Evolutionary conservation across 495 filamentous ascomycete genomes (phyloP), one percentile per base, ranked within the genome.

Genomic region (Neurospora sp.): DNA sequence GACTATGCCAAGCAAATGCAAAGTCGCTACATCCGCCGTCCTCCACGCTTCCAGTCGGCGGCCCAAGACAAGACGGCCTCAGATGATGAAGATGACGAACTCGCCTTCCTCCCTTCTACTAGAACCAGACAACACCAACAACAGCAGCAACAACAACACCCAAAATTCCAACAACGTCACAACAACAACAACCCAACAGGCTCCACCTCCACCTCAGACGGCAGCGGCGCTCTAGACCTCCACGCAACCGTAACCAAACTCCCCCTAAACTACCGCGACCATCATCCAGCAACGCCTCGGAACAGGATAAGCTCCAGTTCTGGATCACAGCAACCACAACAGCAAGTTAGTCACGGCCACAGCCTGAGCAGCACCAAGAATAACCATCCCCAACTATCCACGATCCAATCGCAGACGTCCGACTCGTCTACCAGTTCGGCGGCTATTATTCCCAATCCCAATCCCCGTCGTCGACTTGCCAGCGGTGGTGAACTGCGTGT

Each of bases 61-160:
- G 73, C 54, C 21, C 69, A 43, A 38, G 72, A 43, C 19, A 62
- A 62, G 15, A 28, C 45, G 3, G 38, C 38, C 9, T 39, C 31
- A 19, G 83, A 83, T 39, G 85, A 89, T 43, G 87, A 89, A 66
- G 88, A 89, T 15, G 85, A 84, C 38, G 85, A 86, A 69, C 92
- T 92, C 2, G 90, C 92, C 1, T 97, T 95, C 77, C 86, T 96
- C 3, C 93, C 94, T 1, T 89, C 93, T 76, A 72, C 62, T 9
- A 59, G 71, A 24, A 66, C 70, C 2, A 71, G 54, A 70, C 28
- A 34, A 62, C 45, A 54, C 0, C 45, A 54, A 13, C 21, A 54
- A n/a, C 45, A 54, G 6, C 69, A 72, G 38, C 71, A 71, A 0
- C 72, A 48, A 69, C 34, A 48, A 10, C 43, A 48, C 1, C 15